Evolutionary conservation across 306 rosid species (phyloP).

Genomic region (Ochetophila trinervis): DNA sequence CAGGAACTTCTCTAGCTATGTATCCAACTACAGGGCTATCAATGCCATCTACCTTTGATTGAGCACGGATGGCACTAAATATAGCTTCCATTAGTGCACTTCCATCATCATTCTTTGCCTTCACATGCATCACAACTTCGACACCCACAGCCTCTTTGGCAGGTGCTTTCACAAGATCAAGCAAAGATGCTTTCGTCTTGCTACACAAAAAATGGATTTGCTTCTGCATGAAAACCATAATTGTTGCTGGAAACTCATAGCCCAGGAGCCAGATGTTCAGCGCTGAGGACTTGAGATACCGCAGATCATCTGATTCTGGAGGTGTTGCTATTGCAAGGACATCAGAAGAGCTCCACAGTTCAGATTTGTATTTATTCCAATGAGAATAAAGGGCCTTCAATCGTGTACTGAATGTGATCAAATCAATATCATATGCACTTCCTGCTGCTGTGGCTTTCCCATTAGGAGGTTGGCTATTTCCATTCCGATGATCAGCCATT

Average conservation of each 20-base stretch:
- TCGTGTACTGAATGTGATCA: constrained; percentile 53
- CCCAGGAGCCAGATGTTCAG: constrained; percentile 81
- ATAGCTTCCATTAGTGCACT: constrained; percentile 63
- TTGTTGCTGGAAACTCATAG: constrained; percentile 90
- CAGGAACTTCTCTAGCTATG: constrained; percentile 79
- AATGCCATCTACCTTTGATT: constrained; percentile 51
- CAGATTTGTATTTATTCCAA: constrained; percentile 62
- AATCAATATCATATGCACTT: constrained; percentile 56
- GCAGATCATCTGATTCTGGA: constrained; percentile 84
- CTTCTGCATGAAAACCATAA: constrained; percentile 77
- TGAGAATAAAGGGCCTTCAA: constrained; percentile 57
- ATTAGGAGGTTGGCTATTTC: constrained; percentile 52
- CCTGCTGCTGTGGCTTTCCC: constrained; percentile 59
- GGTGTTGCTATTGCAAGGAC: constrained; percentile 69
- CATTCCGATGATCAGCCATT: constrained; percentile 88
- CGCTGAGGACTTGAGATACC: constrained; percentile 85
- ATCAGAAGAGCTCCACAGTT: constrained; percentile 75
- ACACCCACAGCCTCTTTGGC: constrained; percentile 68
- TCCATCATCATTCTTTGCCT: constrained; percentile 80
- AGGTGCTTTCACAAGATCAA: constrained; percentile 61
- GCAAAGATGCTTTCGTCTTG: constrained; percentile 80
- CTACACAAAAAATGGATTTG: constrained; percentile 84
- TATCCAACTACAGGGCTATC: constrained; percentile 61
- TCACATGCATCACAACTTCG: constrained; percentile 77
- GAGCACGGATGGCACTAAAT: constrained; percentile 56